Evolutionary conservation across 139 green algal species (phyloP).

Genomic region (Closterium sp.): DNA sequence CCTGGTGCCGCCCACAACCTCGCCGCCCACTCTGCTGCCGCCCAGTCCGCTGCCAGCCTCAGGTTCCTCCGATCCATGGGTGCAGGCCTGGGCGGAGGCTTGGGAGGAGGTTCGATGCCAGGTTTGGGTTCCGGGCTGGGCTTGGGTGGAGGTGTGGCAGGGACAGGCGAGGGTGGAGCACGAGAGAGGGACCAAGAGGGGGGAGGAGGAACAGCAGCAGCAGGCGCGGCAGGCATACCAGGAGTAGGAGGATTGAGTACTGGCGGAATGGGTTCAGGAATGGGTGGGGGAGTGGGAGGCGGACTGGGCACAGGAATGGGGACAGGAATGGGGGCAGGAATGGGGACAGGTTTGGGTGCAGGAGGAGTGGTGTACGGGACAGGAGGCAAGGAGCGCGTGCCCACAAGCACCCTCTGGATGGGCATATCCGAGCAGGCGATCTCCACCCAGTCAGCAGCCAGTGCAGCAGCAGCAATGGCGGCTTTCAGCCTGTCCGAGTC

Average conservation of each 20-base stretch:
- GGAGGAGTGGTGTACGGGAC: neutral
- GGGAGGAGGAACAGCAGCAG: neutral
- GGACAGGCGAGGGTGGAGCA: neutral
- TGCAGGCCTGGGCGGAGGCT: neutral
- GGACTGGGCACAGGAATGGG: no score
- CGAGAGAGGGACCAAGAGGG: neutral
- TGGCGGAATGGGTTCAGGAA: neutral
- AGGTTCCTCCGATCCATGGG: neutral
- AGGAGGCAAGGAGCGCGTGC: conserved; percentile 24
- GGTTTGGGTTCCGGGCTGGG: neutral
- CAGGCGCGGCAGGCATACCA: neutral
- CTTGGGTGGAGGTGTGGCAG: neutral
- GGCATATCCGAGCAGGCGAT: conserved; percentile 15
- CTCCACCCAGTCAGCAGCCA: neutral
- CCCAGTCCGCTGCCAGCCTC: neutral
- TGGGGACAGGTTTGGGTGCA: no score
- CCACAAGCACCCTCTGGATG: conserved; percentile 48
- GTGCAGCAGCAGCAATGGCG: neutral
- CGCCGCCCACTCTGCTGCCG: conserved; percentile 1
- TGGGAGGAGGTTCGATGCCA: neutral
- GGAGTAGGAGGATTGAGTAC: no score
- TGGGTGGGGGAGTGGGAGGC: neutral
- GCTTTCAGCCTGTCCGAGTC: conserved; percentile 6
- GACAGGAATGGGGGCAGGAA: neutral
- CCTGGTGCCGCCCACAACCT: neutral